phyloP scores from a whole-genome alignment of 2,329 filamentous ascomycete species.

The Aspergillus sojae region DNA sequence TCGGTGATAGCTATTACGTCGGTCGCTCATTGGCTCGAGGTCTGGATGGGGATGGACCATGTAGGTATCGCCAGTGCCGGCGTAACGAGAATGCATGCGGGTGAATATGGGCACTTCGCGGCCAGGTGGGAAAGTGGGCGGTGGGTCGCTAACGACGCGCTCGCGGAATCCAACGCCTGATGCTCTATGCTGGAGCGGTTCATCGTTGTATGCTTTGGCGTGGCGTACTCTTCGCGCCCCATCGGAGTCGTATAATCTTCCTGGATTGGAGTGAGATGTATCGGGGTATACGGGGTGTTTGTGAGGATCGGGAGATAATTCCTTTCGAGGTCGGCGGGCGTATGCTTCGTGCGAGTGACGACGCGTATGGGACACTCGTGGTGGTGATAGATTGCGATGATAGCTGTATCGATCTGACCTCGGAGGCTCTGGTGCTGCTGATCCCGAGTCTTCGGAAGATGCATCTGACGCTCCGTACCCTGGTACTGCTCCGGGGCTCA shows the following conservation, averaged over 20 bases:
- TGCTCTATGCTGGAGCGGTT: conserved; percentile 16
- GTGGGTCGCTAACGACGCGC: conserved; percentile 20
- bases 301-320: conserved; percentile 30
- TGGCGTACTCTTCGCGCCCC: conserved; percentile 18
- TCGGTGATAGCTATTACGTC: conserved; percentile 27
- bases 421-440: conserved; percentile 11
- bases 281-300: conserved; percentile 14
- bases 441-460: conserved; percentile 32
- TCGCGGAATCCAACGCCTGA: conserved; percentile 15
- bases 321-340: conserved; percentile 30
- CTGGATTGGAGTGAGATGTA: conserved; percentile 8
- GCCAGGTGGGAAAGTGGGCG: conserved; percentile 11
- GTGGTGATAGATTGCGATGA: conserved; percentile 32
- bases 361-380: conserved; percentile 26
- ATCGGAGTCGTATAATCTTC: conserved; percentile 23
- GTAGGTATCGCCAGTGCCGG: conserved; percentile 16
- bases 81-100: conserved; percentile 19
- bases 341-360: conserved; percentile 44
- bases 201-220: conserved; percentile 16
- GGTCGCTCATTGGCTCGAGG: conserved; percentile 27
- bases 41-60: conserved; percentile 28
- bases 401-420: conserved; percentile 20
- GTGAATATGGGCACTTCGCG: conserved; percentile 15
- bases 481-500: conserved; percentile 24
- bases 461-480: conserved; percentile 29